Conservation (phyloP, 192 early-diverging fungal genomes). For the Funneliformis mosseae region DNA sequence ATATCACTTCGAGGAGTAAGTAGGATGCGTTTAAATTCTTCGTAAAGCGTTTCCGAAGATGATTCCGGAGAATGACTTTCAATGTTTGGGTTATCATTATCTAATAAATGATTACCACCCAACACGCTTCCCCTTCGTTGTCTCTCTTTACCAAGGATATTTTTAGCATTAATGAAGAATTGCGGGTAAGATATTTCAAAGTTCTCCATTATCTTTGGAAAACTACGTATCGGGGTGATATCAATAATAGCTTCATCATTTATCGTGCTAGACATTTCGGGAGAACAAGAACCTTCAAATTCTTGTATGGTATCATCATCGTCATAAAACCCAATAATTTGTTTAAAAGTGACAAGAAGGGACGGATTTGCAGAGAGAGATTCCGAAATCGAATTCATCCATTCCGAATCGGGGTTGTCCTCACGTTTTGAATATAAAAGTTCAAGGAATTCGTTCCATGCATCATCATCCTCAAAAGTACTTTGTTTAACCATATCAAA, state of each 20-base stretch:
- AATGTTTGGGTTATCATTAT: not conserved
- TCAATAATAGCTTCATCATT: conserved; percentile 32
- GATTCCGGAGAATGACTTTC: not conserved
- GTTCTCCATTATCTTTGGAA: conserved; percentile 25
- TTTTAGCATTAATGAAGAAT: conserved; percentile 45
- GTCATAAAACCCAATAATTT: conserved; percentile 42
- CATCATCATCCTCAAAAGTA: conserved; percentile 32
- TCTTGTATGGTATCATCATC: conserved; percentile 26
- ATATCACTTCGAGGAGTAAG: conserved; percentile 25
- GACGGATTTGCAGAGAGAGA: conserved; percentile 30
- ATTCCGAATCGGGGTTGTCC: conserved; percentile 37
- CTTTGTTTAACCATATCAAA: conserved; percentile 33
- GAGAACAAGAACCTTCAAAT: conserved; percentile 19
- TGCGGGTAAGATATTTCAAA: conserved; percentile 38
- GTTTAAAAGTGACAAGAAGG: conserved; percentile 41
- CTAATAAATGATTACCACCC: not conserved
- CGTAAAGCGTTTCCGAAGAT: conserved; percentile 10
- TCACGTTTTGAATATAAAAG: conserved; percentile 34
- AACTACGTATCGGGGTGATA: conserved; percentile 35
- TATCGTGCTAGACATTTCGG: not conserved
- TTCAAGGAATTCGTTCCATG: conserved; percentile 40
- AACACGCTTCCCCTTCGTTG: not conserved
- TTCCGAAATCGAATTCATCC: conserved; percentile 35
- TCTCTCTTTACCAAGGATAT: not conserved
- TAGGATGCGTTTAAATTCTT: conserved; percentile 32